Percentiles rank a stretch among this genome's conserved stretches.
Conservation (phyloP, 2,329 filamentous ascomycete species). For the Cercospora janseana region DNA sequence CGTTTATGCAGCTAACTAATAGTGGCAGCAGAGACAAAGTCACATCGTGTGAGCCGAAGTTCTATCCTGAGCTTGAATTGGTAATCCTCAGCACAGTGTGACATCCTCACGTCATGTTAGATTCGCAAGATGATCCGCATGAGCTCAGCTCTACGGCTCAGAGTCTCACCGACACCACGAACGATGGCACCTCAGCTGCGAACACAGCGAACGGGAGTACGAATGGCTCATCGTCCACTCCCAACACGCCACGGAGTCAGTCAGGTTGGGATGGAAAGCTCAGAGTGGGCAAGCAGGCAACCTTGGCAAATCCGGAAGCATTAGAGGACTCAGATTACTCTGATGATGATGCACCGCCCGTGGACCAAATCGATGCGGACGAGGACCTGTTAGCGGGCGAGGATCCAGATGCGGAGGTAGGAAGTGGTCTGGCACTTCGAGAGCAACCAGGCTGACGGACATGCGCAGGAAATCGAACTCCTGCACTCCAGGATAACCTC, state of each 20-base stretch:
- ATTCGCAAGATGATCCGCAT: not conserved
- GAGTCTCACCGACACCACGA: not conserved
- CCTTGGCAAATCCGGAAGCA: slow-evolving; percentile 74
- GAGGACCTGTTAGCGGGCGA: slow-evolving; percentile 66
- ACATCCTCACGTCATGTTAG: slow-evolving; percentile 2
- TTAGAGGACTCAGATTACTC: slow-evolving; percentile 84
- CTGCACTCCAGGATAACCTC: slow-evolving; percentile 83
- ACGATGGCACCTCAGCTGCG: not conserved
- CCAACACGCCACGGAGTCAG: slow-evolving; percentile 20
- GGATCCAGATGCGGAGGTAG: slow-evolving; percentile 53
- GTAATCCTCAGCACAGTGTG: too few species aligned
- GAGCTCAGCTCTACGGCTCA: not conserved
- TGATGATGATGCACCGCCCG: slow-evolving; percentile 64
- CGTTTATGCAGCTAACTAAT: too few species aligned
- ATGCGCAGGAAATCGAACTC: slow-evolving; percentile 73
- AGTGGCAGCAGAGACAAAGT: too few species aligned
- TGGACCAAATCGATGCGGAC: slow-evolving; percentile 75
- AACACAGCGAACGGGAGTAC: not conserved
- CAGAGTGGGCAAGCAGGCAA: slow-evolving; percentile 66
- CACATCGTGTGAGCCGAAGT: too few species aligned
- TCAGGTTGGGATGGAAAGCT: slow-evolving; percentile 80
- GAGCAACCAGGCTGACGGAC: slow-evolving; percentile 7
- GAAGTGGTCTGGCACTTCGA: not conserved
- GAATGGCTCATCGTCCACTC: slow-evolving; percentile 14
- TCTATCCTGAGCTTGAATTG: too few species aligned